Evolutionary conservation across 306 rosid species (phyloP), one percentile per base, ranked within the genome.

Genomic region (Prinsepia uniflora): DNA sequence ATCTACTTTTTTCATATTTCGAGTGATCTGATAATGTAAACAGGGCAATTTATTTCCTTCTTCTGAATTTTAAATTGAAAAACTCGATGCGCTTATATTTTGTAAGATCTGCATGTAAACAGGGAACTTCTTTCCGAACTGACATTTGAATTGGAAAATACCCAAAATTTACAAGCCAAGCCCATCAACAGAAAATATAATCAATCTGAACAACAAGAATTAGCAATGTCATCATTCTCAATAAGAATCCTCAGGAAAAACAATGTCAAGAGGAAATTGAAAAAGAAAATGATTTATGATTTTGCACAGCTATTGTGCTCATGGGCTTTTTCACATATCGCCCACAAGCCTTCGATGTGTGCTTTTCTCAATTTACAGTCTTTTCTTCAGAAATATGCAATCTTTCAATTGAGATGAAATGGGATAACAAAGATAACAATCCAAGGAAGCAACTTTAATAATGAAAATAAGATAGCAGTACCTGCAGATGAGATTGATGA

Each of bases 291-390:
- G 87, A 81, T n/a, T 5, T 6, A 50, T 7, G 41, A 80, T 91
- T 34, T 91, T 0, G 96, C 97, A 91, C 97, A 85, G 41, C 19
- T 52, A 73, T 87, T 91, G 97, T 88, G 87, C 91, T 68, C 72
- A 75, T 76, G 81, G 83, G 82, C 75, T 71, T 24, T 18, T 52
- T 20, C 3, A 64, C 34, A 36, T 40, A 67, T 8, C 76, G 65
- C 81, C 76, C 73, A 77, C 24, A 81, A 86, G 86, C 89, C 98
- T 92, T 90, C 98, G 98, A 92, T 78, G 82, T 79, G 92, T 83
- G 92, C 96, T 73, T 48, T 49, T 6, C 65, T 34, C 24, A 0
- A 66, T 14, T 55, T 6, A 1, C 5, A 7, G 57, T 18, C 5
- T 13, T 42, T 13, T 24, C n/a, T 2, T 43, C 10, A 22, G 24